Evolutionary conservation across 352 stramenopile species (phyloP).

Genomic region (Phytopythium litorale): DNA sequence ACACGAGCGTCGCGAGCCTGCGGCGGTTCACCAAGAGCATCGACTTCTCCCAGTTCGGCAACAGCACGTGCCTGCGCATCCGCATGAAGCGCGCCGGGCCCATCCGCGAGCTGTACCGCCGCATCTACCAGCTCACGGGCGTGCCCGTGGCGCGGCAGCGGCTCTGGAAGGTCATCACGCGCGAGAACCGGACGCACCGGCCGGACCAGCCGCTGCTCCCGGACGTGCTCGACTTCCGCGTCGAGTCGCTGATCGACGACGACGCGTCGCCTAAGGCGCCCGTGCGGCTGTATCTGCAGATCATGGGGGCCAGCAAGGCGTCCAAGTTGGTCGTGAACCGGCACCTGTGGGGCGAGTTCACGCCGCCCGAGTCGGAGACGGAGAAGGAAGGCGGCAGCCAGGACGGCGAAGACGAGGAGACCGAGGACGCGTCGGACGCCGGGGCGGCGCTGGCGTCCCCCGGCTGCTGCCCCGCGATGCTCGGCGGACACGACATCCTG

Average conservation of each 20-base stretch:
- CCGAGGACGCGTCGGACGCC: not conserved
- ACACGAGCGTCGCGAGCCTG: constrained; percentile 58
- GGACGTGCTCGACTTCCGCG: constrained; percentile 33
- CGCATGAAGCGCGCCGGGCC: constrained; percentile 57
- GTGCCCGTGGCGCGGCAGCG: constrained; percentile 62
- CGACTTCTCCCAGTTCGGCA: constrained; percentile 78
- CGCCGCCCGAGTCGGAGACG: constrained; percentile 22
- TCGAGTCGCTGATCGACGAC: constrained; percentile 71
- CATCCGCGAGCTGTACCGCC: constrained; percentile 64
- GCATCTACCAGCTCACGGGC: constrained; percentile 56
- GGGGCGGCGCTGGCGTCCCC: constrained; percentile 8
- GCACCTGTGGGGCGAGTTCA: constrained; percentile 48
- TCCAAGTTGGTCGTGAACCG: constrained; percentile 1
- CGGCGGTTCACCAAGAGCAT: constrained; percentile 71
- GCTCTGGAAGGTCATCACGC: constrained; percentile 83
- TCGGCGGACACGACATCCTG: constrained; percentile 53
- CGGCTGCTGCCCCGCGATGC: constrained; percentile 5
- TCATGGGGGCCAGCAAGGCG: constrained; percentile 14
- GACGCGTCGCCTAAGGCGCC: constrained; percentile 61
- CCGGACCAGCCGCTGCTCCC: constrained; percentile 54
- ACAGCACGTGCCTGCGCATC: constrained; percentile 49
- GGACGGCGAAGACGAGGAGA: constrained; percentile 2
- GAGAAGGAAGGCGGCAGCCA: constrained; percentile 16
- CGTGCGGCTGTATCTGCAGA: constrained; percentile 75
- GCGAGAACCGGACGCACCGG: constrained; percentile 78